A percentile compares a stretch with the other conserved stretches of the same genome.
Conservation (phyloP, 2,329 filamentous ascomycete genomes). For the Fusarium chaquense region DNA sequence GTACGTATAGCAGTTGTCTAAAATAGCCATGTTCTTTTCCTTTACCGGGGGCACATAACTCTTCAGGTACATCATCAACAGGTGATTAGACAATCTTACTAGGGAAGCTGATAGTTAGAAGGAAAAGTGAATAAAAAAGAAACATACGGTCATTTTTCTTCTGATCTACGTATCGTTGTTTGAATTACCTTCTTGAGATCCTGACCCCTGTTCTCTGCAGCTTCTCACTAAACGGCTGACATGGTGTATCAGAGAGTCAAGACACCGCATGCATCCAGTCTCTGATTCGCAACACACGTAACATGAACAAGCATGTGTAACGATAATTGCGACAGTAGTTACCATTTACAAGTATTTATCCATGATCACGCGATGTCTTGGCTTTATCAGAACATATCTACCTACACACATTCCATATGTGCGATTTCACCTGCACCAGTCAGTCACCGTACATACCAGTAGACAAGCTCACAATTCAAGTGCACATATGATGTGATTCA, state of each 20-base stretch:
- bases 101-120: neutral
- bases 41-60: neutral
- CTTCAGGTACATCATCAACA: no score
- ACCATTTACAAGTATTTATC: neutral
- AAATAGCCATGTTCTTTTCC: neutral
- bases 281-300: neutral
- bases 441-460: neutral
- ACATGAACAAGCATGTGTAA: neutral
- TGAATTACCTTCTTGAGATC: neutral
- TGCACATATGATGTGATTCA: conserved; percentile 12
- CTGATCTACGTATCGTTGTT: neutral
- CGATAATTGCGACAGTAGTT: neutral
- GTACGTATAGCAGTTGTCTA: neutral
- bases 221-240: neutral
- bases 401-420: conserved; percentile 18
- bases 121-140: neutral
- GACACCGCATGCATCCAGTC: conserved; percentile 9
- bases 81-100: neutral
- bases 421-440: neutral
- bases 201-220: conserved; percentile 1
- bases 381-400: neutral
- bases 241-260: neutral
- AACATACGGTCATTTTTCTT: neutral
- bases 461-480: neutral
- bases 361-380: neutral